These are phyloP conservation scores for Aphanomyces astaci DNA, from an alignment of 352 stramenopile species.

Conservation along the genomic window DNA sequence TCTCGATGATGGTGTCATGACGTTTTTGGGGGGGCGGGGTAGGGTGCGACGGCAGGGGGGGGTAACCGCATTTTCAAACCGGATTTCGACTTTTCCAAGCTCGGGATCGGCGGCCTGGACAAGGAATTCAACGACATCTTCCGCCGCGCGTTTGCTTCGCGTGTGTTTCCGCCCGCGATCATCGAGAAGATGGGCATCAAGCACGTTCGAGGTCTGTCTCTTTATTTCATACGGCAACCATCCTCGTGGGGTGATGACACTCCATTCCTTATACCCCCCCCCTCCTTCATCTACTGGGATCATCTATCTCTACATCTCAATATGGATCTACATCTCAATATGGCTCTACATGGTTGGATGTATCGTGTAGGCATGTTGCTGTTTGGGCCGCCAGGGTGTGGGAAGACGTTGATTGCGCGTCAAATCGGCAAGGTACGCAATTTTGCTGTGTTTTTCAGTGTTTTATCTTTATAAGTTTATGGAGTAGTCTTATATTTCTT, in stretches of 20 bases:
- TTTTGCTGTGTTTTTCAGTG: neutral
- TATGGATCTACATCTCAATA: no score
- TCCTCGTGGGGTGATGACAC: no score
- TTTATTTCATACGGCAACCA: neutral
- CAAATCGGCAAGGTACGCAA: constrained; percentile 89
- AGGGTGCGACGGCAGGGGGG: constrained; percentile 36
- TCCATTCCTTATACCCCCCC: constrained; percentile 66
- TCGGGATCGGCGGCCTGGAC: constrained; percentile 98
- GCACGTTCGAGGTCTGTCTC: constrained; percentile 94
- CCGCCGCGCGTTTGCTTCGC: constrained; percentile 95
- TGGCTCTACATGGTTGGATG: neutral
- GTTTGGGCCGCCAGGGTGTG: constrained; percentile 81
- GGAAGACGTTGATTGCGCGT: constrained; percentile 97
- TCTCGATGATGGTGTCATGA: no score
- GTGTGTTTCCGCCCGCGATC: constrained; percentile 94
- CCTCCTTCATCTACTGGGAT: no score
- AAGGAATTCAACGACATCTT: constrained; percentile 99
- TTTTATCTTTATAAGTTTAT: no score
- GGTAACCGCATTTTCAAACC: constrained; percentile 88
- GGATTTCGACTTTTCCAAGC: constrained; percentile 98
- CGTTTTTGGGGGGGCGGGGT: no score
- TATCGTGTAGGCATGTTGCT: constrained; percentile 47
- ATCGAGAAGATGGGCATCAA: constrained; percentile 97
- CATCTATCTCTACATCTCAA: no score
- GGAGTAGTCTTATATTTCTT: no score